Percentiles rank a stretch among this genome's conserved stretches.
phyloP scores from a whole-genome alignment of 2,329 filamentous ascomycete genomes.

The Aspergillus luchuensis region DNA sequence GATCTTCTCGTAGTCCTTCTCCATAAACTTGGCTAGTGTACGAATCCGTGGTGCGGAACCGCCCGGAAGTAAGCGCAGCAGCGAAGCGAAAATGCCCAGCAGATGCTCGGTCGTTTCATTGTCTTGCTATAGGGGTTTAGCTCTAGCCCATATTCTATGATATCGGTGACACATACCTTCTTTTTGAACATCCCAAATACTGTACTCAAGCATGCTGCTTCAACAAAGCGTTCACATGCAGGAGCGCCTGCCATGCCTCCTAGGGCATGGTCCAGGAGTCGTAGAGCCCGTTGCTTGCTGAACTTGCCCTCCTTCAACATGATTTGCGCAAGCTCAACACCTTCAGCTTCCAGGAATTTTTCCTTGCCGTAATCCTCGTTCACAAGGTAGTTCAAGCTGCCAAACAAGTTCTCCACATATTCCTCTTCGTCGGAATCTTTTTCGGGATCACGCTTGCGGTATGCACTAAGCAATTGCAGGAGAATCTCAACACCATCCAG shows the following conservation, averaged over 20 bases:
- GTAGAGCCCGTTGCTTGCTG: slow-evolving; percentile 74
- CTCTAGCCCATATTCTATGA: neutral
- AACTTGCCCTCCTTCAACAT: slow-evolving; percentile 89
- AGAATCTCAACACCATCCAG: slow-evolving; percentile 75
- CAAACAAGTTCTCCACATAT: slow-evolving; percentile 92
- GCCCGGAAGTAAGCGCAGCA: slow-evolving; percentile 77
- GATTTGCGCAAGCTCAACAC: slow-evolving; percentile 85
- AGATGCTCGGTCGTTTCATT: slow-evolving; percentile 72
- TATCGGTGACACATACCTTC: slow-evolving; percentile 47
- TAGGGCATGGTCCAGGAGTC: slow-evolving; percentile 80
- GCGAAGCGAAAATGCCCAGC: slow-evolving; percentile 77
- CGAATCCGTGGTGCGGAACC: slow-evolving; percentile 78
- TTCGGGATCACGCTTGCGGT: slow-evolving; percentile 81
- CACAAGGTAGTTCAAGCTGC: slow-evolving; percentile 76
- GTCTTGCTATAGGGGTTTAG: slow-evolving; percentile 55
- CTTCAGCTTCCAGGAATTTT: slow-evolving; percentile 86
- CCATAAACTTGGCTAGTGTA: slow-evolving; percentile 88
- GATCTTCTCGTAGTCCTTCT: slow-evolving; percentile 89
- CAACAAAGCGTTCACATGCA: slow-evolving; percentile 75
- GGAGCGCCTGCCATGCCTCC: slow-evolving; percentile 59
- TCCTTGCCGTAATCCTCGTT: slow-evolving; percentile 74
- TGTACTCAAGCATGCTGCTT: slow-evolving; percentile 80
- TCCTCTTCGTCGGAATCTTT: slow-evolving; percentile 90
- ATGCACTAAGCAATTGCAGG: slow-evolving; percentile 79
- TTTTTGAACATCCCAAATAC: slow-evolving; percentile 89